Evolutionary conservation across 1,139 yeast genomes (phyloP), one percentile per base, ranked within the genome.

Genomic region (Pneumocystis carinii): DNA sequence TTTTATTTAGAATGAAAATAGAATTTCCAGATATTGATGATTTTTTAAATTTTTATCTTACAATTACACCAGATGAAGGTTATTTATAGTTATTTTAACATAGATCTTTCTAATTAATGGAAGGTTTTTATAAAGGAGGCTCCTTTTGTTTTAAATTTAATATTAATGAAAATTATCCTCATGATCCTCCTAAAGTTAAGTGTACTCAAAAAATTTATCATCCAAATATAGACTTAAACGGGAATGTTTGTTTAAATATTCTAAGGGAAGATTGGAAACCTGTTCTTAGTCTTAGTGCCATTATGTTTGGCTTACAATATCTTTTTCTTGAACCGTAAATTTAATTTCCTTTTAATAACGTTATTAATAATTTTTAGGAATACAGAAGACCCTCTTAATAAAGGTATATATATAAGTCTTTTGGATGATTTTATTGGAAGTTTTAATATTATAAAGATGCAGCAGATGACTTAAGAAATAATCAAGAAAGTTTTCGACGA

Each of bases 221-320:
- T 72, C 98, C 98, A 19, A 92, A 92, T 71, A 90, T 90, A 67
- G 97, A 90, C 72, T 73, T 83, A 35, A 86, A 87, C 61, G 98
- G 98, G 0, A 90, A 90, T 71, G 87, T 92, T 35, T 92, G 98
- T 71, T 79, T 92, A 66, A 90, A 92, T 72, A 90, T 92, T 59
- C 77, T 92, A 66, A 77, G 97, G 68, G 96, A 90, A 73, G 97
- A 90, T 73, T 92, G 98, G 98, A 84, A 92, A 41, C 97, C 98
- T 0, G 96, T 90, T 1, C 78, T 92, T 69, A 87, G 86, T 67
- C 77, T 92, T 62, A 89, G 86, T 72, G 80, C 92, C 5, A 84
- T 92, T 29, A 78, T 90, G 68, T 85, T 90, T 62, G 98, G 98
- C 0, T 78, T 92, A 66, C 83, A 90, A 71, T 90, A 86, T 37